Percentiles rank a stretch among this genome's conserved stretches.
Evolutionary conservation across 495 filamentous ascomycete genomes (phyloP).

Genomic region (Thozetella sp.): DNA sequence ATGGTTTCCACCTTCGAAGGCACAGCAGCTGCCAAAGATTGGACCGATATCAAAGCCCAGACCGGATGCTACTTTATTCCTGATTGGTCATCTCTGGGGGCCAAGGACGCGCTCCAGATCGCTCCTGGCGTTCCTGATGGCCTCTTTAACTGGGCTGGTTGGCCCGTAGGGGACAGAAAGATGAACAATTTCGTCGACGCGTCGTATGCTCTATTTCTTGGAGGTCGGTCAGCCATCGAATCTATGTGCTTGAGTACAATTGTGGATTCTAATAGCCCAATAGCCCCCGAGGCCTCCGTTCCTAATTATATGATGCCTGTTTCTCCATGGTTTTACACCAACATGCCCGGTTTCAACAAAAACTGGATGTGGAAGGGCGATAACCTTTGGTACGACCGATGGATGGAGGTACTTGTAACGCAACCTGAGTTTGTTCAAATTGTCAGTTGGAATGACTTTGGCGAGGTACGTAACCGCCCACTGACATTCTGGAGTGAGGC

Average conservation of each 20-base stretch:
- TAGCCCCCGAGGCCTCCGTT: too few relatives aligned
- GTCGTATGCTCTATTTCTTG: conserved; percentile 5
- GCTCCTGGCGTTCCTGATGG: conserved; percentile 8
- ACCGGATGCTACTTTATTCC: conserved; percentile 57
- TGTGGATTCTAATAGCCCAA: too few relatives aligned
- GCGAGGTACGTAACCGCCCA: conserved; percentile 62
- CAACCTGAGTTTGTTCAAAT: conserved; percentile 62
- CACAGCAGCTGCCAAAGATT: conserved; percentile 46
- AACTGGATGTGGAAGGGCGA: conserved; percentile 65
- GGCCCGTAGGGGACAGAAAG: conserved; percentile 9
- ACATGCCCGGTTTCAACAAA: conserved; percentile 54
- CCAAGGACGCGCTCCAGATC: conserved; percentile 14
- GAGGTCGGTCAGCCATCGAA: conserved; percentile 3
- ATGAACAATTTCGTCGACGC: conserved; percentile 11
- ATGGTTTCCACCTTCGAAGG: conserved; percentile 53
- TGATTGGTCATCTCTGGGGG: conserved; percentile 56
- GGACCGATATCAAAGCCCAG: conserved; percentile 49
- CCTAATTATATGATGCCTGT: conserved; percentile 64
- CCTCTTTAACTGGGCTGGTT: conserved; percentile 18
- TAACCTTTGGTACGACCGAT: conserved; percentile 60
- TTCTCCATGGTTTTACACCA: conserved; percentile 68
- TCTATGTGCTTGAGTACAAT: too few relatives aligned
- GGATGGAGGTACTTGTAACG: conserved; percentile 52
- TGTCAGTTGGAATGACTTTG: conserved; percentile 73
- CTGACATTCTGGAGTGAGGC: conserved; percentile 23